Evolutionary conservation across 495 filamentous ascomycete species (phyloP), one percentile per base, ranked within the genome.

Genomic region (Neurospora sp.): DNA sequence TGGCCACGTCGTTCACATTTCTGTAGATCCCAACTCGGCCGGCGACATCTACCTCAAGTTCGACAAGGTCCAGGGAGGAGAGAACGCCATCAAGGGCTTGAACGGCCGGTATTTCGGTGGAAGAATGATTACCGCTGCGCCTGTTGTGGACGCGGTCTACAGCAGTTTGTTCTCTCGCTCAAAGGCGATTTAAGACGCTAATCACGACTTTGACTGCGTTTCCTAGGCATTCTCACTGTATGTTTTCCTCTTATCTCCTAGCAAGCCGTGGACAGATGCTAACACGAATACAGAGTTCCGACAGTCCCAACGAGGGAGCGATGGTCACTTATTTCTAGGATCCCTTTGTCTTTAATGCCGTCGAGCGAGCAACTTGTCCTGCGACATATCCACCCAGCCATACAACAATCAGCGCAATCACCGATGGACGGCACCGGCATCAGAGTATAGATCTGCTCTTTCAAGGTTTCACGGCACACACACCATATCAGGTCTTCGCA

Each of bases 21-120:
- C 93, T 79, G 85, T 98, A 86, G 95, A 98, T 88, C 88, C 93
- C 75, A 97, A 96, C 82, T 93, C 92, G 71, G 89, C 92, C 80
- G 96, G 96, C 83, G 96, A 98, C 79, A 95, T 99, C 78, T 99
- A 97, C 83, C 89, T 98, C 79, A 98, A 98, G 83, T 99, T 98
- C 81, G 93, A 97, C 84, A 91, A 93, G 74, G 93, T 98, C 72
- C 89, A 93, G 77, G 96, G 94, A 72, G 96, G 95, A 78, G 92
- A 97, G 81, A 98, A 98, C 76, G 96, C 96, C 73, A 94, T 97
- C 86, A 96, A 97, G 81, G 96, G 96, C 74, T 87, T 99, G 71
- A 99, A 98, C 81, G 96, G 96, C 66, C 90, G 96, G 76, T 97
- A 93, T 85, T 99, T 98, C 80, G 94, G 92, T 73, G 94, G 93